These are phyloP conservation scores for Isochrysis galbana DNA, from an alignment of 78 protist genomes.

Conservation along the genomic window DNA sequence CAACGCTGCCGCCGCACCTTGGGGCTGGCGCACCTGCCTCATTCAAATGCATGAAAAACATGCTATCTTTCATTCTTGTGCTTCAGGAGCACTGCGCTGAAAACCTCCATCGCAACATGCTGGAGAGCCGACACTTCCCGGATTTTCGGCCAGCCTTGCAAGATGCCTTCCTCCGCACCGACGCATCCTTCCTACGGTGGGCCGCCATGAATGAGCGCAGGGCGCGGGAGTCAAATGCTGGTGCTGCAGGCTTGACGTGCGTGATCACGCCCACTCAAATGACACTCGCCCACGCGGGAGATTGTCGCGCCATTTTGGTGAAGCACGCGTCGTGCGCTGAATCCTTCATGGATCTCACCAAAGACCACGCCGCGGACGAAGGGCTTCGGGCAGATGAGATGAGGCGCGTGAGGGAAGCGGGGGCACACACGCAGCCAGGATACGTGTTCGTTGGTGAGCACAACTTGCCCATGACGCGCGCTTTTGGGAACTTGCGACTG, in stretches of 20 bases:
- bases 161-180: background rate
- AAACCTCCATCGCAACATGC: background rate
- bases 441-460: background rate
- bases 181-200: background rate
- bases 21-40: background rate
- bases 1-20: background rate
- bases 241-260: background rate
- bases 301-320: background rate
- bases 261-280: background rate
- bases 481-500: background rate
- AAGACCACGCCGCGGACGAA: background rate
- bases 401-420: background rate
- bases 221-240: background rate
- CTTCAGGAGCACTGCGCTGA: background rate
- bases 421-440: background rate
- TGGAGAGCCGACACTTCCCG: background rate
- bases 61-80: background rate
- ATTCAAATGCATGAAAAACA: background rate
- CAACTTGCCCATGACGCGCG: slow-evolving; percentile 4
- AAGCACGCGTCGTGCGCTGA: too few species aligned
- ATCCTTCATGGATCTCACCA: background rate
- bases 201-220: background rate
- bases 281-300: background rate
- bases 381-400: background rate
- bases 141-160: background rate